phyloP scores from a whole-genome alignment of 2,329 filamentous ascomycete genomes.

The Fusarium devonianum region DNA sequence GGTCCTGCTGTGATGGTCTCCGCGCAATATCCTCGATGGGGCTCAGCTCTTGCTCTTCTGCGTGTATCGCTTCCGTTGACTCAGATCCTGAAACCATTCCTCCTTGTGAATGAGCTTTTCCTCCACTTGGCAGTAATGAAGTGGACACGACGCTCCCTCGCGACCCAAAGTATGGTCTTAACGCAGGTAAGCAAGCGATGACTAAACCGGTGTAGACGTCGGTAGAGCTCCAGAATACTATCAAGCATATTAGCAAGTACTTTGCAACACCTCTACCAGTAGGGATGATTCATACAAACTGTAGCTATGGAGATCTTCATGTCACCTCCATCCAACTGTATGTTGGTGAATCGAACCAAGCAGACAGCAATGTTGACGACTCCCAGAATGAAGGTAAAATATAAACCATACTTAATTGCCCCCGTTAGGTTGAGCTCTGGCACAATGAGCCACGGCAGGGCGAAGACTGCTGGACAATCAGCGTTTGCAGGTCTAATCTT shows the following conservation, averaged over 20 bases:
- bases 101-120: neutral
- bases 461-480: neutral
- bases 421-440: slow-evolving; percentile 7
- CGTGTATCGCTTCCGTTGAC: no score
- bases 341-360: slow-evolving; percentile 4
- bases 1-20: no score
- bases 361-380: slow-evolving; percentile 16
- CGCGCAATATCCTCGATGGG: no score
- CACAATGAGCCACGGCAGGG: slow-evolving; percentile 23
- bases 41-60: no score
- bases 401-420: slow-evolving; percentile 9
- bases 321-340: neutral
- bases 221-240: slow-evolving; percentile 18
- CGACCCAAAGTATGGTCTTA: slow-evolving; percentile 12
- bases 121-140: neutral
- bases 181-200: slow-evolving; percentile 16
- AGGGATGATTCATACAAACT: slow-evolving; percentile 1
- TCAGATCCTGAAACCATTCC: neutral
- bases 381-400: slow-evolving; percentile 19
- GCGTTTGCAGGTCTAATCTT: neutral
- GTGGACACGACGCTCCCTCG: neutral
- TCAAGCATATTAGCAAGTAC: neutral
- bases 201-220: slow-evolving; percentile 10
- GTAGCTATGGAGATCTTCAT: slow-evolving; percentile 6
- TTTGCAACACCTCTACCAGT: fast-evolving